Percentiles rank a stretch among this genome's conserved stretches.
Conservation (phyloP, 768 basidiomycete genomes). For the Psilocybe cubensis region DNA sequence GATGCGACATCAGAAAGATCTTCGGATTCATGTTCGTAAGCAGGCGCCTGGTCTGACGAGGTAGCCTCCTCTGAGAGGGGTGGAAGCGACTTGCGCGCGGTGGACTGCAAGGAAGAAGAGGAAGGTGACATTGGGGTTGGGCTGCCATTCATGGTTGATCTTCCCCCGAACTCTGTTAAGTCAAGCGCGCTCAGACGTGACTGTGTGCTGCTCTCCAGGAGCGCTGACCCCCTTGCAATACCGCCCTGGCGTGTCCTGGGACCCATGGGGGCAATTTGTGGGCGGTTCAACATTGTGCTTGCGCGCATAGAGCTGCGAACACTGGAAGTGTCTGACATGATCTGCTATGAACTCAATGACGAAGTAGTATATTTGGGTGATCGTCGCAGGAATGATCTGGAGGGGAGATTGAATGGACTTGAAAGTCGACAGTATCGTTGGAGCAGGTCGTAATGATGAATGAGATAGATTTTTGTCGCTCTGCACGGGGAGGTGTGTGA, state of each 20-base stretch:
- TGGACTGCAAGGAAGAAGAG: constrained; percentile 10
- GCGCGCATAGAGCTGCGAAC: constrained; percentile 24
- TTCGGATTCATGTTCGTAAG: constrained; percentile 11
- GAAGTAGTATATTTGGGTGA: constrained; percentile 6
- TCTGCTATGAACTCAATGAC: neutral
- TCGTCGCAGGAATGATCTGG: neutral
- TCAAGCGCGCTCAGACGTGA: constrained; percentile 17
- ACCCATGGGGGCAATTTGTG: constrained; percentile 27
- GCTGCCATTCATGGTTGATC: constrained; percentile 1
- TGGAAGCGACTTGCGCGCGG: constrained; percentile 15
- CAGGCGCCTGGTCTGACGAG: constrained; percentile 12
- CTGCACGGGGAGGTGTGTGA: constrained; percentile 1
- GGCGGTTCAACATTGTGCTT: constrained; percentile 30
- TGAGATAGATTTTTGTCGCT: neutral
- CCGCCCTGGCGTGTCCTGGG: constrained; percentile 27
- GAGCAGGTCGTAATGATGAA: neutral
- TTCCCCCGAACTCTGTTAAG: constrained; percentile 18
- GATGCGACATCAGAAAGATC: neutral
- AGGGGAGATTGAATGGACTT: neutral
- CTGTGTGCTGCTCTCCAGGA: constrained; percentile 21
- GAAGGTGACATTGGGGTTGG: constrained; percentile 17
- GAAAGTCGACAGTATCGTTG: neutral
- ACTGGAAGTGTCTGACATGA: constrained; percentile 34
- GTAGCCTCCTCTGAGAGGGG: constrained; percentile 20
- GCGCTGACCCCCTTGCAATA: constrained; percentile 18